Evolutionary conservation across 345 rosid genomes (phyloP), one percentile per base, ranked within the genome.

Genomic region (Lumnitzera racemosa): DNA sequence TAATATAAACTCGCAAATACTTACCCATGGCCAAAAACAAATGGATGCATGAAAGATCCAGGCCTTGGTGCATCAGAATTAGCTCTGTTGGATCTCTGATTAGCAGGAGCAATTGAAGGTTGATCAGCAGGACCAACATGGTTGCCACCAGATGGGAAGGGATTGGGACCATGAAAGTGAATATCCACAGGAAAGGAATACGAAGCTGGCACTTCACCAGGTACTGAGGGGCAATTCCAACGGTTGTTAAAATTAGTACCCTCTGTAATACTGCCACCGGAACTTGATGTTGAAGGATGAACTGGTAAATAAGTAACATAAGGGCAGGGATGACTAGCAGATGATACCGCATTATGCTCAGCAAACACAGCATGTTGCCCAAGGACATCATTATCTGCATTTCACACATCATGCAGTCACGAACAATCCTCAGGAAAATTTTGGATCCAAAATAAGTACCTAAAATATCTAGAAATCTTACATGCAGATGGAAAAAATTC

Each of bases 291-390:
- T 13, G 96, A 80, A 0, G 97, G 92, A 64, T 83, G 90, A 66
- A 88, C 68, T 13, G 99, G 96, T 60, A 90, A 57, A 75, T 90
- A 94, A 67, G 96, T 82, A 61, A 94, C 72, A 64, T 90, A 94
- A 14, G 99, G 99, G 68, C 99, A 94, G 55, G 90, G 87, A 69
- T 94, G 96, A 36, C 76, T 72, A 13, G 88, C 79, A 46, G 99
- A 73, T 61, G 91, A 75, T 58, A 81, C 84, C 11, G 86, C 76
- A 14, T 91, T 62, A 58, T 81, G 95, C 63, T 94, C 99, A 9
- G 90, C 70, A 53, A 87, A 87, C 51, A 82, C 58, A 24, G 86
- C 83, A 67, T 76, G 84, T 49, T 85, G 96, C 27, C 85, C 89
- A 71, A 79, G 59, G 55, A 78, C 77, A 73, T 85, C 96, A 60